Evolutionary conservation across 176 grass and related monocot species (phyloP).

Genomic region (Chrysopogon serrulatus): DNA sequence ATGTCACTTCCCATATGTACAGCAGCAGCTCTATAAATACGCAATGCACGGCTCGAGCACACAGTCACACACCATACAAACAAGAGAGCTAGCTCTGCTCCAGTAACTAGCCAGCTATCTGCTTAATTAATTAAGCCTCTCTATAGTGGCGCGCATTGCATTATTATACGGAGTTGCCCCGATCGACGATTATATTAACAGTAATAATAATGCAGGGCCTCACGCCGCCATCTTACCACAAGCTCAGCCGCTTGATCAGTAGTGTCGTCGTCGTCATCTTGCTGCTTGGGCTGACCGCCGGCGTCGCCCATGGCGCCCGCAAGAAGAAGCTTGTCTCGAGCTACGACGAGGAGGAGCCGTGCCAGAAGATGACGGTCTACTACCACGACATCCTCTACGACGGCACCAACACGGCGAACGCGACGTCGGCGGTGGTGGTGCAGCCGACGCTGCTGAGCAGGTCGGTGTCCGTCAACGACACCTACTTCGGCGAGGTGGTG

Average conservation of each 20-base stretch:
- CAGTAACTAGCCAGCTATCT: too few species aligned
- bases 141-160: neutral
- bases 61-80: neutral
- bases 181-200: neutral
- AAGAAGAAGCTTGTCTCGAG: neutral
- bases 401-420: slow-evolving; percentile 24
- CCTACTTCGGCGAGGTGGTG: slow-evolving; percentile 31
- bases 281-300: neutral
- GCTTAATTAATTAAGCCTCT: too few species aligned
- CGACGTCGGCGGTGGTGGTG: neutral
- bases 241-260: neutral
- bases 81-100: too few species aligned
- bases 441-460: slow-evolving; percentile 16
- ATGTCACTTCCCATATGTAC: too few species aligned
- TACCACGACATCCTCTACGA: slow-evolving; percentile 44
- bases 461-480: neutral
- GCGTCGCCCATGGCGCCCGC: neutral
- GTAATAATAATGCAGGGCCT: neutral
- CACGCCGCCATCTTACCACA: neutral
- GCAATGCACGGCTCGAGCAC: neutral
- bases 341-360: neutral
- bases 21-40: neutral
- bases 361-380: slow-evolving; percentile 25
- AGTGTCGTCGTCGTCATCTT: neutral
- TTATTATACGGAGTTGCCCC: neutral